Conservation (phyloP, 768 basidiomycete species). For the Trametes elegans region DNA sequence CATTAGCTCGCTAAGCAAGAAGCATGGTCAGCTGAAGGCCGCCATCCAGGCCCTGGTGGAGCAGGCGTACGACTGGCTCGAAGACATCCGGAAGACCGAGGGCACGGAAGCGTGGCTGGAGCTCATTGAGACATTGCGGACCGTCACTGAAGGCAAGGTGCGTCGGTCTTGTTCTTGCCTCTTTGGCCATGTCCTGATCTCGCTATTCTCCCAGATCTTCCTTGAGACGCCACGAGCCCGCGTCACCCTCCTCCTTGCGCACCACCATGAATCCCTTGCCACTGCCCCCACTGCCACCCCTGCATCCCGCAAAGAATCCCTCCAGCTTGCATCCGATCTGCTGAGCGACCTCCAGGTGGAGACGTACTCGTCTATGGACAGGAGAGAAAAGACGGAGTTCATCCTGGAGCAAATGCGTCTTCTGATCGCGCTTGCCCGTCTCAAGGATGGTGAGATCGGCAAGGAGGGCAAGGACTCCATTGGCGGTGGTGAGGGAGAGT, state of each 20-base stretch:
- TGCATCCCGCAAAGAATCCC: slow-evolving; percentile 53
- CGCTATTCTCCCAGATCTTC: slow-evolving; percentile 64
- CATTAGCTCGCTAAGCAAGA: slow-evolving; percentile 77
- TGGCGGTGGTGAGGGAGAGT: slow-evolving; percentile 81
- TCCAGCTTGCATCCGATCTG: slow-evolving; percentile 87
- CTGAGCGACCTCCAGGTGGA: slow-evolving; percentile 96
- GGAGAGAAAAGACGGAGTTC: slow-evolving; percentile 97
- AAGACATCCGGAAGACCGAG: slow-evolving; percentile 64
- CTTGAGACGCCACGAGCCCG: slow-evolving; percentile 95
- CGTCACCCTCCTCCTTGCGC: slow-evolving; percentile 83
- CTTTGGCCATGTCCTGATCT: neutral
- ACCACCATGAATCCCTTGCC: slow-evolving; percentile 77
- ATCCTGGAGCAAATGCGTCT: slow-evolving; percentile 97
- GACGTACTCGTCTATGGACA: slow-evolving; percentile 98
- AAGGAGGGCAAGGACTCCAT: slow-evolving; percentile 57
- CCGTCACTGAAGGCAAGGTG: slow-evolving; percentile 96
- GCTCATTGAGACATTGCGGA: slow-evolving; percentile 83
- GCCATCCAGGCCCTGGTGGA: slow-evolving; percentile 93
- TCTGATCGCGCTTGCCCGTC: slow-evolving; percentile 69
- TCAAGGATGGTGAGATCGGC: slow-evolving; percentile 65
- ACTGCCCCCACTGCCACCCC: slow-evolving; percentile 39
- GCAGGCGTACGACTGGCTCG: slow-evolving; percentile 76
- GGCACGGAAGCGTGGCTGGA: slow-evolving; percentile 81
- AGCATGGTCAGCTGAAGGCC: slow-evolving; percentile 94
- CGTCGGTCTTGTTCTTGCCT: slow-evolving; percentile 23